A percentile compares a stretch with the other conserved stretches of the same genome.
These are phyloP conservation scores for Ogataea hybrid DNA, from an alignment of 1,139 yeast species.

Conservation along the genomic window DNA sequence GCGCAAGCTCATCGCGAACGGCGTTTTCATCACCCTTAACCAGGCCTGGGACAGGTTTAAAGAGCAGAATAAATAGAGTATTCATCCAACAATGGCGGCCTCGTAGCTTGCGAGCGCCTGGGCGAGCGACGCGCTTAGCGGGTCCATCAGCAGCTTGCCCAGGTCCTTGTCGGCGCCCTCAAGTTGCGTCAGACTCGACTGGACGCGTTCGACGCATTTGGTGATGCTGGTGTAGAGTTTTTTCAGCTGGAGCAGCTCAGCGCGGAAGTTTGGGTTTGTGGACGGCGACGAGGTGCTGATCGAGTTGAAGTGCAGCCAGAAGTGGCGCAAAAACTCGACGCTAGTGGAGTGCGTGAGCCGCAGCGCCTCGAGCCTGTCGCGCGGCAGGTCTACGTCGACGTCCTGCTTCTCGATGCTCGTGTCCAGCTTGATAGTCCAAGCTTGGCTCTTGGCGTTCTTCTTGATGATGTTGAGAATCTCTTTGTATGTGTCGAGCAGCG, in stretches of 20 bases:
- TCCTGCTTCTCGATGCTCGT: slow-evolving; percentile 22
- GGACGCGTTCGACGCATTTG: slow-evolving; percentile 46
- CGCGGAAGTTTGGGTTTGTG: slow-evolving; percentile 48
- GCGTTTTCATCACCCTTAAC: slow-evolving; percentile 79
- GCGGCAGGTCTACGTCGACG: slow-evolving; percentile 25
- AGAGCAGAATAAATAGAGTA: slow-evolving; percentile 21
- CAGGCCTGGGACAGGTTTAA: slow-evolving; percentile 91
- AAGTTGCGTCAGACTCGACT: slow-evolving; percentile 33
- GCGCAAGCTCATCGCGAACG: slow-evolving; percentile 80
- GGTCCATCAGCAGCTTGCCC: slow-evolving; percentile 32
- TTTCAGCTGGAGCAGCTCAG: slow-evolving; percentile 36
- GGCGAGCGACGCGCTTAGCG: slow-evolving; percentile 38
- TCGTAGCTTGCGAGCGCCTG: slow-evolving; percentile 40
- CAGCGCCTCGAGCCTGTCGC: slow-evolving; percentile 37
- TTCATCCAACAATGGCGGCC: slow-evolving; percentile 25
- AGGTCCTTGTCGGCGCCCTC: slow-evolving; percentile 28
- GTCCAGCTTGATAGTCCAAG: slow-evolving; percentile 32
- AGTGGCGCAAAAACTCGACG: slow-evolving; percentile 67
- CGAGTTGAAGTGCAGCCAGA: slow-evolving; percentile 62
- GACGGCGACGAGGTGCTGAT: slow-evolving; percentile 35
- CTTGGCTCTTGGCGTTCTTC: slow-evolving; percentile 52
- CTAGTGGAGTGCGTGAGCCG: slow-evolving; percentile 63
- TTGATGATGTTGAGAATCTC: slow-evolving; percentile 53
- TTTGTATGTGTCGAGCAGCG: slow-evolving; percentile 45
- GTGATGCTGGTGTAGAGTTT: slow-evolving; percentile 46